These are phyloP conservation scores for Ogataea naganishii DNA, from an alignment of 805 yeast species.

Conservation along the genomic window DNA sequence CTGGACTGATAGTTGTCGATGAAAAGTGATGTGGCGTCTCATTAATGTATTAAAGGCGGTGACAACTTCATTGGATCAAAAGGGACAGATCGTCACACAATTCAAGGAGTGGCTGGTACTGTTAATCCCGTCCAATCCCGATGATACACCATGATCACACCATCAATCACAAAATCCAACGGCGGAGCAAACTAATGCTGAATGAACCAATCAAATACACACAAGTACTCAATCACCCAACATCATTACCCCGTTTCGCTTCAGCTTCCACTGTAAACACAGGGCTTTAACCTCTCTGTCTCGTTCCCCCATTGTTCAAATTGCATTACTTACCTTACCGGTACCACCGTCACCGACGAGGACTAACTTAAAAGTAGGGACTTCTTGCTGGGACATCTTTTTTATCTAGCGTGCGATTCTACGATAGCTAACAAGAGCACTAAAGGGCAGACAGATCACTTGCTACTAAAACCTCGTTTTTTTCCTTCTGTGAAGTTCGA, in stretches of 20 bases:
- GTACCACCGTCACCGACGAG: slow-evolving; percentile 99
- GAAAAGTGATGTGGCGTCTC: not conserved
- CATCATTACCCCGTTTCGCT: no score
- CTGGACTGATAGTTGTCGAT: slow-evolving; percentile 1
- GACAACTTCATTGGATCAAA: not conserved
- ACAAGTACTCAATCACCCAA: no score
- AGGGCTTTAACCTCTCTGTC: no score
- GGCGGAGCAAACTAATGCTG: no score
- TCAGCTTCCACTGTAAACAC: no score
- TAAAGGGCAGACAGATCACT: not conserved
- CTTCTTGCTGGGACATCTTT: slow-evolving; percentile 69
- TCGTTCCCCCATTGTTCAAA: no score
- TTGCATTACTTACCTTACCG: slow-evolving; percentile 62
- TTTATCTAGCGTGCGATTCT: slow-evolving; percentile 6
- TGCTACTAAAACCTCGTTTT: slow-evolving; percentile 1
- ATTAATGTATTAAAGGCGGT: not conserved
- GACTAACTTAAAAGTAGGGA: slow-evolving; percentile 96
- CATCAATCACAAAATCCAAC: no score
- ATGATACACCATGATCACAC: no score
- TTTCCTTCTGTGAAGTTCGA: no score
- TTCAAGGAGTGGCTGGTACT: no score
- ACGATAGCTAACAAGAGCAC: not conserved
- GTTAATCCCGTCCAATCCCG: no score
- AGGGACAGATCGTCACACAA: not conserved
- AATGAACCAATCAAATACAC: no score